Evolutionary conservation across 2,329 filamentous ascomycete genomes (phyloP), one percentile per base, ranked within the genome.

Genomic region (Neofusicoccum sp.): DNA sequence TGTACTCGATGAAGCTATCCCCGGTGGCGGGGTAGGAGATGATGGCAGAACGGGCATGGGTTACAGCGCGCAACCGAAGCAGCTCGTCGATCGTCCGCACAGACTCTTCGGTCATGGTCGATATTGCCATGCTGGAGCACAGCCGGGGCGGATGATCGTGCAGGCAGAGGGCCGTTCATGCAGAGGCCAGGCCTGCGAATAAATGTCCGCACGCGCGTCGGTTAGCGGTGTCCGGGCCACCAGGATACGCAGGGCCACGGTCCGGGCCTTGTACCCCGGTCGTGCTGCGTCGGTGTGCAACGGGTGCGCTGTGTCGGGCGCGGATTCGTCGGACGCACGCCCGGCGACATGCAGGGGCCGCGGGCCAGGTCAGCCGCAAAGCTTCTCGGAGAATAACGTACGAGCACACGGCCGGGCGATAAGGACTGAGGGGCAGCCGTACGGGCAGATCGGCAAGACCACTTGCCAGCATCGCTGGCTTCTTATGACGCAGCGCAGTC

Each of bases 1-100:
- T 79, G 66, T 83, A 83, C 66, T 83, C 74, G 37, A 79, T 77
- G 70, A 80, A 84, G 1, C 77, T 69, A 36, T 77, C 74, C 4
- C 79, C 79, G 1, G 72, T 73, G 4, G 71, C 74, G 3, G 81
- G 80, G 56, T 83, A 83, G 0, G 77, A 79, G 2, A 81, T 69
- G 9, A 79, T 73, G 16, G 74, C 74, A 2, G 71, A 66, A 59
- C 78, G 64, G 1, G 77, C 69, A 14, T 73, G 67, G 6, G 69
- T 66, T 2, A 69, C 67, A 7, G 78, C 77, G 29, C 78, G 70
- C 1, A 73, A 69, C 6, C 77, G 73, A 3, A 80, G 66, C 6
- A 80, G 71, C 16, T 75, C 76, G 62, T 79, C 77, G 36, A 80
- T 70, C 2, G 77, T 79, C 4, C 12, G 47, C 11, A 29, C 22